Evolutionary conservation across 2,329 filamentous ascomycete species (phyloP).

Genomic region (Penicillium sp.): DNA sequence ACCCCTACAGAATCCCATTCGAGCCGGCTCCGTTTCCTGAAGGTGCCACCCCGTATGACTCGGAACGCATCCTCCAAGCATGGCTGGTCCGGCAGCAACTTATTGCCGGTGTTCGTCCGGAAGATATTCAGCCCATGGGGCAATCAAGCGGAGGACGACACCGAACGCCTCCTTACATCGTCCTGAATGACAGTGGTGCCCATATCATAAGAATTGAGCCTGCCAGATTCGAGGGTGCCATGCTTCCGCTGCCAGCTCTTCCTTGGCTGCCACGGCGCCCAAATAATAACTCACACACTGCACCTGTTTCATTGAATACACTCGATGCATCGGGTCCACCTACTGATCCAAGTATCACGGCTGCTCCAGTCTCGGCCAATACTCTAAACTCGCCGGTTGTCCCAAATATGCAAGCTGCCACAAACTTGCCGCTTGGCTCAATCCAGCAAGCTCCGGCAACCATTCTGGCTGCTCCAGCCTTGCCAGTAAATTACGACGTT

Average conservation of each 20-base stretch:
- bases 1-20: background rate
- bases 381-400: background rate
- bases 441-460: background rate
- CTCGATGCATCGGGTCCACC: background rate
- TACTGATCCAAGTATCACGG: background rate
- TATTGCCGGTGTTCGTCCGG: conserved; percentile 25
- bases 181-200: conserved; percentile 27
- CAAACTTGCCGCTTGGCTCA: background rate
- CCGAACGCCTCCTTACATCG: conserved; percentile 46
- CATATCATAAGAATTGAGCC: background rate
- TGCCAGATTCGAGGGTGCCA: background rate
- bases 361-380: background rate
- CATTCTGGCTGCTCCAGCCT: background rate
- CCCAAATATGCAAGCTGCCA: background rate
- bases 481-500: background rate
- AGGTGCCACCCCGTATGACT: background rate
- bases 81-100: conserved; percentile 31
- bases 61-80: conserved; percentile 18
- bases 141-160: background rate
- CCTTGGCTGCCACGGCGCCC: background rate
- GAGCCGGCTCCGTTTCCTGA: background rate
- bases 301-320: background rate
- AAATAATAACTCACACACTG: background rate
- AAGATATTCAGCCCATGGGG: conserved; percentile 22
- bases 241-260: background rate